These are phyloP conservation scores for Amborella trichopoda DNA, from an alignment of 164 flowering plant genomes.

Conservation along the genomic window DNA sequence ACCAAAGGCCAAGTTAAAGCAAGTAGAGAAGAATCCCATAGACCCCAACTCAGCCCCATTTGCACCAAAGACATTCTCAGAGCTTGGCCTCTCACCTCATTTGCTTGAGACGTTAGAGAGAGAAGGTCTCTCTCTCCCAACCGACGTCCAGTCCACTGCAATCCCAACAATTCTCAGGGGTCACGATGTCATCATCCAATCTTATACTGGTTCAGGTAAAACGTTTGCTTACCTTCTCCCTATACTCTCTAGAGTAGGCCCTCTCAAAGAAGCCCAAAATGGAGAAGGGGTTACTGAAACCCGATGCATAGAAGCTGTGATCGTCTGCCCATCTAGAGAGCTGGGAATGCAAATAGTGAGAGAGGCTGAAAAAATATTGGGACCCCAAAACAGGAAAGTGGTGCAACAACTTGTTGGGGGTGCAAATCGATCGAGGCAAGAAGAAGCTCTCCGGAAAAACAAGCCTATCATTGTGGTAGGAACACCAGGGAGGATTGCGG, in stretches of 20 bases:
- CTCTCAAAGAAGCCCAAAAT: conserved; percentile 24
- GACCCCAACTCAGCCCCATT: conserved; percentile 50
- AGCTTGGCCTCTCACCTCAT: conserved; percentile 55
- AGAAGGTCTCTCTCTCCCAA: conserved; percentile 64
- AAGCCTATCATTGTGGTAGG: conserved; percentile 91
- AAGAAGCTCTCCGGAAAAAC: conserved; percentile 89
- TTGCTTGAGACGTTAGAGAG: conserved; percentile 57
- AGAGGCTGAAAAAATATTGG: conserved; percentile 79
- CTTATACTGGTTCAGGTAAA: conserved; percentile 96
- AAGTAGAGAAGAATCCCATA: conserved; percentile 18
- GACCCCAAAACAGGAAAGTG: conserved; percentile 48
- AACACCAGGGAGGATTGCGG: conserved; percentile 93
- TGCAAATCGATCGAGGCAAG: conserved; percentile 84
- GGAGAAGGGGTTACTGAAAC: conserved; percentile 24
- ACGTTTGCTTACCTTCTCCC: conserved; percentile 94
- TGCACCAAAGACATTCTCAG: conserved; percentile 68
- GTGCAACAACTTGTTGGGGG: conserved; percentile 99
- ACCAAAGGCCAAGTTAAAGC: conserved; percentile 10
- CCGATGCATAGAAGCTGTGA: conserved; percentile 65
- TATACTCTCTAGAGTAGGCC: conserved; percentile 69
- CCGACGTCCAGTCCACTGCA: conserved; percentile 84
- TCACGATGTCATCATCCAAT: conserved; percentile 86
- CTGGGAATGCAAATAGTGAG: conserved; percentile 97
- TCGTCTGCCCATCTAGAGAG: conserved; percentile 95
- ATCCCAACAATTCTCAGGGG: conserved; percentile 61